phyloP scores from a whole-genome alignment of 495 filamentous ascomycete genomes.

The Bacidia rubella region DNA sequence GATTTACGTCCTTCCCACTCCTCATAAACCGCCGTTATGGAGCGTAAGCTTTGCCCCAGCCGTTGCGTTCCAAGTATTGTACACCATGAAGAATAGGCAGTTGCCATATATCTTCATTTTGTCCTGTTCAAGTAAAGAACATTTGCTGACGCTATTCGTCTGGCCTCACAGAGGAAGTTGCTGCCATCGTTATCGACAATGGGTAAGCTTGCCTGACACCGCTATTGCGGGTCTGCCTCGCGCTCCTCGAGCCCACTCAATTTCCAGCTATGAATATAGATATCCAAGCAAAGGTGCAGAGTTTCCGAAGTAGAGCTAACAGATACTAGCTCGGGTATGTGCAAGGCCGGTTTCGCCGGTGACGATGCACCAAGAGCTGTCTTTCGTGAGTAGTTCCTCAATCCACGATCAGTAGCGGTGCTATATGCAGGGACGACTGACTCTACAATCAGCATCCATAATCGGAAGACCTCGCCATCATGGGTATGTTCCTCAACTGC shows the following conservation, averaged over 20 bases:
- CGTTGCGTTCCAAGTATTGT: slow-evolving; percentile 18
- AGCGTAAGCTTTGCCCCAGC: slow-evolving; percentile 47
- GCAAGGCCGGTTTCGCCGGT: slow-evolving; percentile 99
- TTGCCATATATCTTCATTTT: no score
- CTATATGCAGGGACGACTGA: slow-evolving; percentile 11
- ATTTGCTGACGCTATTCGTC: slow-evolving; percentile 13
- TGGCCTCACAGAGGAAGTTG: slow-evolving; percentile 80
- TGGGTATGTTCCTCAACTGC: slow-evolving; percentile 58
- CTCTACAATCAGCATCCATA: slow-evolving; percentile 63
- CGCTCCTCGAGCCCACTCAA: not conserved
- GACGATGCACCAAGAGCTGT: slow-evolving; percentile 99
- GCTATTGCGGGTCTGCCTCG: not conserved
- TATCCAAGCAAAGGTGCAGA: no score
- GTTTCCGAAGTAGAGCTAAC: slow-evolving; percentile 20
- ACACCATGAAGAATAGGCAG: no score
- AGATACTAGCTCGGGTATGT: slow-evolving; percentile 92
- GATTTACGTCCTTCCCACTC: slow-evolving; percentile 26
- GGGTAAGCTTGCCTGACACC: slow-evolving; percentile 52
- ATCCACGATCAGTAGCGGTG: not conserved
- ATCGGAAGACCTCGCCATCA: slow-evolving; percentile 99
- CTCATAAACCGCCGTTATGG: slow-evolving; percentile 44
- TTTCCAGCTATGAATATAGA: no score
- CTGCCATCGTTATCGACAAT: slow-evolving; percentile 99
- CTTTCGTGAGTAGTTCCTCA: slow-evolving; percentile 74
- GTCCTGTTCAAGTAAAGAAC: no score